Base-by-base conservation (phyloP, 495 filamentous ascomycete genomes). In the Hypoxylon lenormandii region DNA sequence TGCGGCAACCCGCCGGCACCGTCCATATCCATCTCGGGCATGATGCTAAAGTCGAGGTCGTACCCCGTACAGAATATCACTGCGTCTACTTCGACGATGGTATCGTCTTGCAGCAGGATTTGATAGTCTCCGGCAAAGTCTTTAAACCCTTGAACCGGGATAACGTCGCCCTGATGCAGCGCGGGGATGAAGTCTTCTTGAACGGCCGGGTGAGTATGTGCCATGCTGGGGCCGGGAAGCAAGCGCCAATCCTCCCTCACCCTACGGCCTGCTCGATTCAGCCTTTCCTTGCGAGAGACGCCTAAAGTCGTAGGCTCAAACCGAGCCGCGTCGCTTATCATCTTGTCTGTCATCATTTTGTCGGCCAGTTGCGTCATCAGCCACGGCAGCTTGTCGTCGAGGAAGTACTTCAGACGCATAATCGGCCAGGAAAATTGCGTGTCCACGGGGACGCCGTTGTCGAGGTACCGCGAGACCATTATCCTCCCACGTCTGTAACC, bases 61-160 rank as follows among this genome's bases (percentile, higher is more conserved):
- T 73, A 75, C n/a, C 74, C 72, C 4, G 70, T 75, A 33, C 74
- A 77, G 30, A 63, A 73, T 26, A 77, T 72, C 30, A 75, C 61
- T 1, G 60, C 64, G 18, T 77, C 74, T 12, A 71, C 69, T 43
- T 73, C 66, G 15, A 73, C 26, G 19, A 40, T 28, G 1, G 43
- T 56, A 10, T 64, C 70, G 30, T 71, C 61, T 13, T 55, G 60
- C 1, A 77, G 49, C 47, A 70, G 33, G 0, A 75, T 59, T 28
- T 57, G 26, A 18, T 57, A 10, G 0, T 57, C 54, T 7, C 64
- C 70, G 7, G 26, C 47, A 38, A 75, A 70, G 16, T 64, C 62
- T 40, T 60, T 52, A 28, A 73, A 65, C 19, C 68, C 69, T 30
- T 18, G 49, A 15, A 68, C 66, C 10, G 70, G 66, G 4, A 26